Percentiles rank a stretch among this genome's conserved stretches.
Evolutionary conservation across 371 early-diverging fungal species (phyloP).

Genomic region (Mortierella sp.): DNA sequence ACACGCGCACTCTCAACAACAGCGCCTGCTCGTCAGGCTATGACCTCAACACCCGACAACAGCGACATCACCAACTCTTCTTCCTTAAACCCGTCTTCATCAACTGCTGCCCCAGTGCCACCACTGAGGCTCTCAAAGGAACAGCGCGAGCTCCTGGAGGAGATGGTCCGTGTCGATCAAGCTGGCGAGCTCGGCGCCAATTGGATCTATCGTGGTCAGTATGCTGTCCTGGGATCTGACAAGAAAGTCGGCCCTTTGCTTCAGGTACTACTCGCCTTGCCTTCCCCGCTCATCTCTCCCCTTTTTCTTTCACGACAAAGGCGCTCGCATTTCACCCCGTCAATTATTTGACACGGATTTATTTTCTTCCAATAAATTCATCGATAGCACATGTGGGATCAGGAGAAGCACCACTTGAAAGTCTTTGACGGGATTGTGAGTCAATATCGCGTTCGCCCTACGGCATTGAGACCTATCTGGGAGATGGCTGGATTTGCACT

Average conservation of each 20-base stretch:
- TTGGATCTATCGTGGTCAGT: constrained; percentile 95
- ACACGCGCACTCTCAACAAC: constrained; percentile 1
- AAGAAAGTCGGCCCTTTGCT: constrained; percentile 79
- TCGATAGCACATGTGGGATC: constrained; percentile 92
- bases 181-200: constrained; percentile 98
- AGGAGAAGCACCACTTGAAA: constrained; percentile 88
- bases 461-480: constrained; percentile 89
- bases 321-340: not conserved
- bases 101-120: constrained; percentile 17
- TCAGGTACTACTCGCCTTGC: constrained; percentile 60
- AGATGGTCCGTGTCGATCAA: constrained; percentile 95
- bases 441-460: constrained; percentile 88
- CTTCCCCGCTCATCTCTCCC: not conserved
- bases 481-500: constrained; percentile 89
- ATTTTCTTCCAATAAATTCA: not conserved
- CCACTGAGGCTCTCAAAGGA: constrained; percentile 52
- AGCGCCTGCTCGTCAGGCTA: not conserved
- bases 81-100: constrained; percentile 6
- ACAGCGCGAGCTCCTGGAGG: constrained; percentile 51
- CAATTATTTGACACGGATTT: not conserved
- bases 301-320: not conserved
- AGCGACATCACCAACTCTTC: constrained; percentile 1
- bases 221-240: constrained; percentile 84
- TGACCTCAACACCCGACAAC: not conserved
- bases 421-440: constrained; percentile 84